phyloP scores from a whole-genome alignment of 2,329 filamentous ascomycete species.

The Phaeosphaeriaceae sp. region DNA sequence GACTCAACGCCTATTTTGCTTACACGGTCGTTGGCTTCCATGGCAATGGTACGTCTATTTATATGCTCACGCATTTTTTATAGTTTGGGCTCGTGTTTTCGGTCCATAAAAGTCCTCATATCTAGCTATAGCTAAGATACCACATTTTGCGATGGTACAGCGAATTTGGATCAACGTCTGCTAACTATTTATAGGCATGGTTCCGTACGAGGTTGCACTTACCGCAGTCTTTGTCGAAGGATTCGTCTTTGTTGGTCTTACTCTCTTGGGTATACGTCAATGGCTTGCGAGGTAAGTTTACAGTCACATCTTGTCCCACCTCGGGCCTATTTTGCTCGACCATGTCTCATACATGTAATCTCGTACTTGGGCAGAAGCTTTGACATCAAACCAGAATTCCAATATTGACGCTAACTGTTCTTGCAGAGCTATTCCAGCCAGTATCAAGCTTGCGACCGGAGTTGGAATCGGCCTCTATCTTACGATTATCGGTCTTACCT shows the following conservation, averaged over 20 bases:
- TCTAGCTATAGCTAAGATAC: neutral
- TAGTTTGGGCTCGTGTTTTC: conserved; percentile 1
- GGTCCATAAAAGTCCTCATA: no score
- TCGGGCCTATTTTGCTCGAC: neutral
- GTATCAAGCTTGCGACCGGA: conserved; percentile 85
- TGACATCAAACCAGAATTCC: conserved; percentile 14
- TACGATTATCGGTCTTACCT: conserved; percentile 76
- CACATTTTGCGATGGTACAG: no score
- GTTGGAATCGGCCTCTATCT: conserved; percentile 87
- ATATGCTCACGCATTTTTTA: conserved; percentile 22
- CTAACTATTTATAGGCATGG: conserved; percentile 48
- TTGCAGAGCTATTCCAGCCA: conserved; percentile 74
- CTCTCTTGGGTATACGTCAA: conserved; percentile 73
- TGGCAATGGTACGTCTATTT: conserved; percentile 63
- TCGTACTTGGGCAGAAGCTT: conserved; percentile 5
- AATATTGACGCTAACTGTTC: conserved; percentile 61
- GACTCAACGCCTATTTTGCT: conserved; percentile 86
- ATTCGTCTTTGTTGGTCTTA: conserved; percentile 81
- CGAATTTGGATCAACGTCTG: neutral
- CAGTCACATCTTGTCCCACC: conserved; percentile 6
- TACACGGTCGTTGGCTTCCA: conserved; percentile 81
- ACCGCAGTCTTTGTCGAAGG: conserved; percentile 91
- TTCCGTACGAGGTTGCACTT: conserved; percentile 77
- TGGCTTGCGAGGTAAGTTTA: conserved; percentile 60
- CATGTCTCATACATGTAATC: neutral